Evolutionary conservation across 2,329 filamentous ascomycete species (phyloP), one percentile per base, ranked within the genome.

Genomic region (Hypoxylon sp.): DNA sequence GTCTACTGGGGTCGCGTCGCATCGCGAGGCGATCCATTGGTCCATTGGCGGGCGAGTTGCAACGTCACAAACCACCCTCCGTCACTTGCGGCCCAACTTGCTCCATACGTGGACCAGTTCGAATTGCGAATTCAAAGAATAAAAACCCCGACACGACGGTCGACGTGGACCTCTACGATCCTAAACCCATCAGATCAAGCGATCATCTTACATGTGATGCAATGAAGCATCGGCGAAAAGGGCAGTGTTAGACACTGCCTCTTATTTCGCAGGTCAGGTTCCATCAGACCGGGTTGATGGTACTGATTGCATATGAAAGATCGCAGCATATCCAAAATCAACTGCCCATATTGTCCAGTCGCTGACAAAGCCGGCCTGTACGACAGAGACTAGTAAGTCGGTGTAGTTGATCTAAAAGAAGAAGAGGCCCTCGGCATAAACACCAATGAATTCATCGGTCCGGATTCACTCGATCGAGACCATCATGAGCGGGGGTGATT

Each of bases 31-130:
- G 66, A 69, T 61, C 68, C 46, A 72, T 67, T 67, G 70, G 55
- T 31, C 57, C 26, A 70, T 71, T 70, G 69, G 69, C 58, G 42
- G 69, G 47, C 39, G 62, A 66, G 61, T 46, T 73, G 71, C 71
- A 71, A 73, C 69, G 71, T 71, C 69, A 71, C 68, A 60, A 63
- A 66, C 66, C 55, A 59, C 51, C 51, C 59, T 19, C 54, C 55
- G 44, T 66, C 55, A 31, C 59, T 71, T 70, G 70, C 70, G 70
- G 65, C 70, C 70, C 68, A 72, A 72, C 65, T 59, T n/a, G 35
- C 37, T 46, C 60, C 57, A 67, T 70, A 64, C 57, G 64, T 67
- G 48, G 44, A 52, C 62, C 58, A 54, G 58, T 37, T 68, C 52
- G n/a, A 52, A 51, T 53, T 37, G 35, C 58, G 44, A 59, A 17